Base-by-base conservation (phyloP, 108 stramenopile species). In the Nitzschia sp. region DNA sequence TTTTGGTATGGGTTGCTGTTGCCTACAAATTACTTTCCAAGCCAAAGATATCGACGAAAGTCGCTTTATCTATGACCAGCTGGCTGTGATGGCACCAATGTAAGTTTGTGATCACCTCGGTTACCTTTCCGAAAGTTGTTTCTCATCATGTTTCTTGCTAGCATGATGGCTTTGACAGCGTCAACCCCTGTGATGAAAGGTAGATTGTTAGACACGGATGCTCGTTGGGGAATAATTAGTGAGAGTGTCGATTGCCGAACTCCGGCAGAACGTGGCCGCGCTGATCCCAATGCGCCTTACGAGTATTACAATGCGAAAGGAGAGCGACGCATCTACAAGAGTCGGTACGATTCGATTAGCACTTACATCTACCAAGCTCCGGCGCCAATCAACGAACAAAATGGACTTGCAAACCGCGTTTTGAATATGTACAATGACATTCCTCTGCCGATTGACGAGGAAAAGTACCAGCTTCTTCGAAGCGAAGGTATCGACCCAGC, bases 1-100 rank as follows among this genome's bases (percentile, higher is more conserved):
- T 19, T 99, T 98, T 75, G 99, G 99, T 21, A 99, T 99, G 99
- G 99, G 99, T 17, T 97, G 96, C 71, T 99, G 99, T 76, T 99
- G 99, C 70, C 86, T 99, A 48, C 99, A 99, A 68, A 97, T 99
- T 59, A 98, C 98, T 32, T 97, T 97, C 67, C 99, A 99, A 82
- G 99, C 95, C 15, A 92, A 92, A 55, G 97, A 99, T 80, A 57
- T 98, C 9, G 94, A 93, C 48, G 98, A 99, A 72, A 93, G 93
- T 59, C 85, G 99, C 18, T 97, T 89, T 81, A 86, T 98, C 35
- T 99, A 98, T 78, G 99, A 99, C 78, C 98, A 98, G 75, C 89
- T 99, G 36, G 98, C 97, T 13, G 97, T 98, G 13, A 87, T 99
- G 81, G 92, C 95, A 3, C 99, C 99, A 1, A 93, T 99, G 74